Conservation (phyloP, 176 grass and related monocot species). For the Triticum turgidum region DNA sequence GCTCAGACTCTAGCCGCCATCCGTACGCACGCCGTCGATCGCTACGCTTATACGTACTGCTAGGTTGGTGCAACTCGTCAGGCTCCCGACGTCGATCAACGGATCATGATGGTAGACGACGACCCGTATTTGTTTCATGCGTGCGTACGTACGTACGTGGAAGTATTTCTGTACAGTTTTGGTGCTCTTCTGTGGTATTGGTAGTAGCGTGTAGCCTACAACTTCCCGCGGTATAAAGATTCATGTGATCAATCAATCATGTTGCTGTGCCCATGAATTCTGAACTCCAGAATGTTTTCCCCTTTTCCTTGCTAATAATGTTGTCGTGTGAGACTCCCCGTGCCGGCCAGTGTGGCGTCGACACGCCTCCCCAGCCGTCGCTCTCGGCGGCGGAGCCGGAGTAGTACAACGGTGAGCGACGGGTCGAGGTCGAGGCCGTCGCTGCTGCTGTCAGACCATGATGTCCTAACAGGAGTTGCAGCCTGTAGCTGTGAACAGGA, state of each 20-base stretch:
- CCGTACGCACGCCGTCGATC: not conserved
- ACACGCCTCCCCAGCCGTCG: not conserved
- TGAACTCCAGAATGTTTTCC: not conserved
- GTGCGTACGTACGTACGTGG: not conserved
- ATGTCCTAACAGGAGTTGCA: conserved; percentile 8
- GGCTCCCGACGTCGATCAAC: conserved; percentile 8
- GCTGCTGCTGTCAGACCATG: not conserved
- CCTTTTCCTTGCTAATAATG: not conserved
- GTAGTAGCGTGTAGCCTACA: conserved; percentile 5
- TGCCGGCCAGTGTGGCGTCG: not conserved
- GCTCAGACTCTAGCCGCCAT: conserved; percentile 52
- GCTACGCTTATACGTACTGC: not conserved
- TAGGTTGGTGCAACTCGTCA: conserved; percentile 14
- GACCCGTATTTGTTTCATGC: conserved; percentile 38
- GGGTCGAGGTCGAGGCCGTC: not conserved
- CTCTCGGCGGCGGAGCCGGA: not conserved
- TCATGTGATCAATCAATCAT: not conserved
- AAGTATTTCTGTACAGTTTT: conserved; percentile 47
- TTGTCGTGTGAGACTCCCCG: not conserved
- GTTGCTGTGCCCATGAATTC: not conserved
- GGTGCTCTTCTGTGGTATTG: not conserved
- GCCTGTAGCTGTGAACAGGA: not conserved
- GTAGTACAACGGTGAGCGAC: not conserved
- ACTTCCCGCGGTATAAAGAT: not conserved
- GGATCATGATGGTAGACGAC: not conserved